These are phyloP conservation scores for Boletus reticulatus DNA, from an alignment of 768 basidiomycete genomes.

Conservation along the genomic window DNA sequence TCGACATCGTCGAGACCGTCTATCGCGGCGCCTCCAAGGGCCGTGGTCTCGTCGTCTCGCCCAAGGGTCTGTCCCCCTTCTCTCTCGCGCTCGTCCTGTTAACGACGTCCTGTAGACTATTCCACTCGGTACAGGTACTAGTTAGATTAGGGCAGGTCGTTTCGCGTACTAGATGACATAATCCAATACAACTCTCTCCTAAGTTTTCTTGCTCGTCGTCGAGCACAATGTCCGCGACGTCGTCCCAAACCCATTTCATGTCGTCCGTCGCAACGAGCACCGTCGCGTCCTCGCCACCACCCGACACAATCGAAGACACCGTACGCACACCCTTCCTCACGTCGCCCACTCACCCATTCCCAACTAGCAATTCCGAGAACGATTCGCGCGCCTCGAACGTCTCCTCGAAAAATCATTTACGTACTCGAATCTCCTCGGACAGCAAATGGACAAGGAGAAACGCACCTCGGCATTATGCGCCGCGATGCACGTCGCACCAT, in stretches of 20 bases:
- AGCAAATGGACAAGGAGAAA: slow-evolving; percentile 67
- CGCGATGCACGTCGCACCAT: slow-evolving; percentile 21
- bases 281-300: slow-evolving; percentile 27
- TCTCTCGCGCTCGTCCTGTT: neutral
- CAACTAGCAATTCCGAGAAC: slow-evolving; percentile 47
- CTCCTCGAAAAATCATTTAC: slow-evolving; percentile 74
- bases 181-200: slow-evolving; percentile 5
- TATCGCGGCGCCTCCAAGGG: slow-evolving; percentile 98
- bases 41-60: slow-evolving; percentile 95
- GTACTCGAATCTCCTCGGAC: slow-evolving; percentile 69
- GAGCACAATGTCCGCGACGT: slow-evolving; percentile 21
- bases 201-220: neutral
- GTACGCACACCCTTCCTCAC: slow-evolving; percentile 3
- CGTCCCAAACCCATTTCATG: slow-evolving; percentile 10
- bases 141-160: slow-evolving; percentile 22
- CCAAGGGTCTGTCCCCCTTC: slow-evolving; percentile 63
- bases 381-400: slow-evolving; percentile 54
- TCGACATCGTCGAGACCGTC: slow-evolving; percentile 97
- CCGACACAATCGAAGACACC: slow-evolving; percentile 15
- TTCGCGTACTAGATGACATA: slow-evolving; percentile 30
- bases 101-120: slow-evolving; percentile 50
- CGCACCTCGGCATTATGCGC: slow-evolving; percentile 31
- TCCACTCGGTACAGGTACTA: slow-evolving; percentile 80
- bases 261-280: slow-evolving; percentile 27
- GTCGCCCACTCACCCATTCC: neutral